Percentiles rank a stretch among this genome's conserved stretches.
Conservation (phyloP, 139 green algal genomes). For the Chlorella sp. region DNA sequence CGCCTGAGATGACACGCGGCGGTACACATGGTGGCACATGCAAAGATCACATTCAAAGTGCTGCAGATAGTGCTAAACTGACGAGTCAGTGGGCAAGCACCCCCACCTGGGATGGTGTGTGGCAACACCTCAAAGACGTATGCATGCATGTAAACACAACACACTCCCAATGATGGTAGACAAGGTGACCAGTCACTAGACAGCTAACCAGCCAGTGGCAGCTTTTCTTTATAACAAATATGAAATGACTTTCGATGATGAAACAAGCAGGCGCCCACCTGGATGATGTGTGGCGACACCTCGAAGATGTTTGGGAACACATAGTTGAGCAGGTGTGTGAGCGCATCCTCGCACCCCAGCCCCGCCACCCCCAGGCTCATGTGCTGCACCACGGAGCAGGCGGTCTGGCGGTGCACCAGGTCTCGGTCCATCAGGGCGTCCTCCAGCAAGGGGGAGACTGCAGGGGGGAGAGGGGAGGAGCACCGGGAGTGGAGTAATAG, state of each 20-base stretch:
- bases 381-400: conserved; percentile 91
- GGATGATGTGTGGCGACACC: conserved; percentile 93
- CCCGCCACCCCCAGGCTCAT: conserved; percentile 87
- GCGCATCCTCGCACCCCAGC: conserved; percentile 96
- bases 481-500: background rate
- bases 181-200: background rate
- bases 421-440: conserved; percentile 97
- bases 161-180: background rate
- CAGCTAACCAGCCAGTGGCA: too few species aligned
- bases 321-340: conserved; percentile 97
- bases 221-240: too few species aligned
- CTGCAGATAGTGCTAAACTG: too few species aligned
- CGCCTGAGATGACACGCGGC: too few species aligned
- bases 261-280: conserved; percentile 57
- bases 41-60: too few species aligned
- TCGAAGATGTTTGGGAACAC: conserved; percentile 99
- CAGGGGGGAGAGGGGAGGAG: background rate
- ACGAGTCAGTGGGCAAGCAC: too few species aligned
- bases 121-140: conserved; percentile 97
- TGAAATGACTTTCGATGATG: too few species aligned
- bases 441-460: conserved; percentile 93
- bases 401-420: conserved; percentile 97
- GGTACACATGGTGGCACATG: too few species aligned
- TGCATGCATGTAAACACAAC: conserved; percentile 79
- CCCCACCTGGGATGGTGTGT: conserved; percentile 87